phyloP scores from a whole-genome alignment of 1,284 basidiomycete species.

The Acaromyces ingoldii region DNA sequence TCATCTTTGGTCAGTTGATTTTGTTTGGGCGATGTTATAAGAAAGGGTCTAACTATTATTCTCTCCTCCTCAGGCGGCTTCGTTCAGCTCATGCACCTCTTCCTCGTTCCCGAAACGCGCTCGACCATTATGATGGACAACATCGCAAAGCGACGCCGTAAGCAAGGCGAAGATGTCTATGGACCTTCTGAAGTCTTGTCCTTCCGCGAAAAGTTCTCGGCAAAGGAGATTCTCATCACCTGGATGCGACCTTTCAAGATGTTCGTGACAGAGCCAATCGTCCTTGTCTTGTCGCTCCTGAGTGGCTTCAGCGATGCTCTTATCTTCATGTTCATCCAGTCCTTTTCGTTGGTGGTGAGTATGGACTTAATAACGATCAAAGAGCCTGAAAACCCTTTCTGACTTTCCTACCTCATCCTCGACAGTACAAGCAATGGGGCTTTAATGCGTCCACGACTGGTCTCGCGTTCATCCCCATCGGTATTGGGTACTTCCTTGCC shows the following conservation, averaged over 20 bases:
- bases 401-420: too few relatives aligned
- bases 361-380: too few relatives aligned
- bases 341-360: slow-evolving; percentile 53
- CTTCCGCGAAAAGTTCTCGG: slow-evolving; percentile 44
- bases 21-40: too few relatives aligned
- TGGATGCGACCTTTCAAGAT: slow-evolving; percentile 52
- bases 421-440: slow-evolving; percentile 53
- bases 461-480: slow-evolving; percentile 52
- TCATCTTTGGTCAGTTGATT: slow-evolving; percentile 54
- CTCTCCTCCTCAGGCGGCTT: too few relatives aligned
- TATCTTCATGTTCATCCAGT: slow-evolving; percentile 55
- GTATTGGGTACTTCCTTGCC: slow-evolving; percentile 51
- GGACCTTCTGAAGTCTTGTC: slow-evolving; percentile 52
- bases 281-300: slow-evolving; percentile 53
- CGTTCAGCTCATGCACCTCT: slow-evolving; percentile 52
- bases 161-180: slow-evolving; percentile 51
- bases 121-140: slow-evolving; percentile 52
- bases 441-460: slow-evolving; percentile 50
- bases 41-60: too few relatives aligned
- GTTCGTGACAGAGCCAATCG: slow-evolving; percentile 54
- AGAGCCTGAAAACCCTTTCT: too few relatives aligned
- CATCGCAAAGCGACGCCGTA: slow-evolving; percentile 51
- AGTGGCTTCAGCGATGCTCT: slow-evolving; percentile 53
- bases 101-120: slow-evolving; percentile 54
- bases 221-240: slow-evolving; percentile 48